Evolutionary conservation across 2,329 filamentous ascomycete species (phyloP).

Genomic region (Beauveria brongniartii): DNA sequence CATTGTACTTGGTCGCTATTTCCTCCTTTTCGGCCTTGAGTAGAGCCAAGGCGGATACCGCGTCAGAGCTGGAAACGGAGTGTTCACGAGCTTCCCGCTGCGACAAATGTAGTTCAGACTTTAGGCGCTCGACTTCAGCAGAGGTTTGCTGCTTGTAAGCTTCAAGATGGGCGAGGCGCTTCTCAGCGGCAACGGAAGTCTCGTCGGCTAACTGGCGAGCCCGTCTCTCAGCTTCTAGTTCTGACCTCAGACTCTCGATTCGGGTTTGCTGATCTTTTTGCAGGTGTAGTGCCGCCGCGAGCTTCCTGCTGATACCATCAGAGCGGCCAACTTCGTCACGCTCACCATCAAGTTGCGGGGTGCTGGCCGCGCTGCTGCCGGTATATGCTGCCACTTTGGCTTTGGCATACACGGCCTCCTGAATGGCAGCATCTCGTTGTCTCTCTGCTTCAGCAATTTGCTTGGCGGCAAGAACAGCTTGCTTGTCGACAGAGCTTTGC

Average conservation of each 20-base stretch:
- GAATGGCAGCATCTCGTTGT: constrained; percentile 88
- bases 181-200: constrained; percentile 72
- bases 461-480: constrained; percentile 76
- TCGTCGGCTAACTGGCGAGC: constrained; percentile 83
- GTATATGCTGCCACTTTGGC: constrained; percentile 77
- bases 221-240: constrained; percentile 73
- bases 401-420: constrained; percentile 90
- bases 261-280: constrained; percentile 77
- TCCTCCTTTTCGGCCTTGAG: constrained; percentile 83
- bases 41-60: constrained; percentile 64
- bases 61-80: constrained; percentile 67
- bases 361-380: constrained; percentile 54
- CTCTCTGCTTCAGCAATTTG: constrained; percentile 91
- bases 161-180: constrained; percentile 76
- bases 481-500: constrained; percentile 80
- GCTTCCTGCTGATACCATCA: constrained; percentile 69
- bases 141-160: constrained; percentile 74
- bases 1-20: constrained; percentile 59
- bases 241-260: constrained; percentile 58
- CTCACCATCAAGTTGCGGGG: constrained; percentile 51
- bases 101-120: constrained; percentile 73
- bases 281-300: constrained; percentile 70
- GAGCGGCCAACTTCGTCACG: constrained; percentile 52
- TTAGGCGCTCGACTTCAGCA: constrained; percentile 75
- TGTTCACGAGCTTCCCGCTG: constrained; percentile 76